Conservation (phyloP, 805 yeast genomes). For the Blastobotrys attinorum region DNA sequence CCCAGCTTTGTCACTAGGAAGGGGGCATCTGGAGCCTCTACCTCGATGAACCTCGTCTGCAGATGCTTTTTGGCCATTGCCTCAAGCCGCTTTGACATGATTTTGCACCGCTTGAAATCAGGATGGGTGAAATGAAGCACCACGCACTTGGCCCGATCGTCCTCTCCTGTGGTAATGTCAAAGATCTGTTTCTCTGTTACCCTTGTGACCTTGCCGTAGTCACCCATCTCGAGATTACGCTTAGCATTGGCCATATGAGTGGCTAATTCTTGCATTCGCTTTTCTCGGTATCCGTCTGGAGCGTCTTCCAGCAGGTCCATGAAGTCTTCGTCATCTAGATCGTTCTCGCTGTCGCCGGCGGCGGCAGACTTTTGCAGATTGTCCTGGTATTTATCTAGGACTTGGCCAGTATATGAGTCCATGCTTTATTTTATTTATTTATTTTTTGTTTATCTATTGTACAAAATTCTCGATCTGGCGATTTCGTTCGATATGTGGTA, state of each 20-base stretch:
- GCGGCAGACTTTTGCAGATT: not conserved
- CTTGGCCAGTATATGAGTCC: constrained; percentile 1
- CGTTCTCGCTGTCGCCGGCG: constrained; percentile 2
- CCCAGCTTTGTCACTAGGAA: constrained; percentile 58
- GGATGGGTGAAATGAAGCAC: constrained; percentile 61
- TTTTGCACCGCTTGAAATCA: constrained; percentile 49
- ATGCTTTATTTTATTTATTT: not conserved
- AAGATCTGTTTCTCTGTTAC: constrained; percentile 51
- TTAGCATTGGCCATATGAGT: constrained; percentile 33
- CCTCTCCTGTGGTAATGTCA: constrained; percentile 35
- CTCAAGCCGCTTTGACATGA: constrained; percentile 42
- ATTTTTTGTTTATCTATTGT: not conserved
- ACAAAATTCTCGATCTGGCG: not conserved
- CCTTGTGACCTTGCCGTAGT: constrained; percentile 36
- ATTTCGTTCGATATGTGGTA: too few species aligned
- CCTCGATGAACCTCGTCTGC: constrained; percentile 36
- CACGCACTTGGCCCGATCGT: constrained; percentile 31
- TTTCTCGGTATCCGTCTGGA: constrained; percentile 47
- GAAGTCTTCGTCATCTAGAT: constrained; percentile 22
- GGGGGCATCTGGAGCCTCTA: constrained; percentile 61
- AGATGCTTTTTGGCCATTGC: constrained; percentile 52
- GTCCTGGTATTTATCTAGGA: constrained; percentile 3
- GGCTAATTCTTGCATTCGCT: constrained; percentile 50
- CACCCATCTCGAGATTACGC: constrained; percentile 32
- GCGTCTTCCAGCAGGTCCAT: constrained; percentile 36